Evolutionary conservation across 768 basidiomycete genomes (phyloP).

Genomic region (Cystofilobasidium macerans): DNA sequence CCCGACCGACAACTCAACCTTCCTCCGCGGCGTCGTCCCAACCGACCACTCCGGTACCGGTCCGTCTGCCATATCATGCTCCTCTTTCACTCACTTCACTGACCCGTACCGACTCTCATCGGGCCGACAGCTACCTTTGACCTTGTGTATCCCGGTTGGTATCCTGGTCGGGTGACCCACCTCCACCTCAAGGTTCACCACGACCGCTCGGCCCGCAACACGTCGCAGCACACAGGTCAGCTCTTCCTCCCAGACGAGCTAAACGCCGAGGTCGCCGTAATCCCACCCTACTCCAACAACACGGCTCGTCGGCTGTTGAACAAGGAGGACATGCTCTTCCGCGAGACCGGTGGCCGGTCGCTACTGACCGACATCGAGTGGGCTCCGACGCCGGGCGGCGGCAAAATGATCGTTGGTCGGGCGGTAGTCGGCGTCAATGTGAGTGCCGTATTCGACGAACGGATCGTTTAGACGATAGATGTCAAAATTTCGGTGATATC

Average conservation of each 20-base stretch:
- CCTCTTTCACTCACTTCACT: no score
- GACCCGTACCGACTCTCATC: no score
- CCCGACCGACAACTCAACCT: background rate
- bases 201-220: constrained; percentile 2
- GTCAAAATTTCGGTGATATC: background rate
- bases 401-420: background rate
- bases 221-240: constrained; percentile 1
- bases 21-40: background rate
- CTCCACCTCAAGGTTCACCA: background rate
- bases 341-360: background rate
- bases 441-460: background rate
- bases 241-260: background rate
- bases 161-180: background rate
- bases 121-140: background rate
- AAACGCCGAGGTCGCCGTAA: background rate
- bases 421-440: background rate
- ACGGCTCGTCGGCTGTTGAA: background rate
- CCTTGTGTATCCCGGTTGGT: background rate
- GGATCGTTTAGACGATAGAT: background rate
- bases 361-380: background rate
- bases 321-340: background rate
- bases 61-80: no score
- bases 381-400: background rate
- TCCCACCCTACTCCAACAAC: background rate
- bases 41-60: background rate